Percentiles rank a stretch among this genome's conserved stretches.
Evolutionary conservation across 192 early-diverging fungal genomes (phyloP).

Genomic region (Haplosporangium gracile): DNA sequence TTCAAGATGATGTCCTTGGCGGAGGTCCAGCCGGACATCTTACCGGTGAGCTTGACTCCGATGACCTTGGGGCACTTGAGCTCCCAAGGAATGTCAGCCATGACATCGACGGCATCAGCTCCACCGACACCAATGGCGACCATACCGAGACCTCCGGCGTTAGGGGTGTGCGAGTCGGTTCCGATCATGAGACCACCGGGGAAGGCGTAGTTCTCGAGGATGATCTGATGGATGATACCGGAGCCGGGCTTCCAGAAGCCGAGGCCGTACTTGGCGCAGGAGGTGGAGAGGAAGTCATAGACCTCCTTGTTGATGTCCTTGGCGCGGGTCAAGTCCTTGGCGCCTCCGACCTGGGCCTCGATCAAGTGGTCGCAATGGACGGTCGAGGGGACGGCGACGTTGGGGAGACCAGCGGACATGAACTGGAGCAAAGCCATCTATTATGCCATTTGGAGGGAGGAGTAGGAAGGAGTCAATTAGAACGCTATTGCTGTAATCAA

Average conservation of each 20-base stretch:
- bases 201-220: constrained; percentile 93
- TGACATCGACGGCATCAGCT: constrained; percentile 99
- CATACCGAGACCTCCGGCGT: constrained; percentile 97
- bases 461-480: constrained; percentile 2
- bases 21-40: constrained; percentile 91
- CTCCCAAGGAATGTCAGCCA: constrained; percentile 99
- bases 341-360: constrained; percentile 89
- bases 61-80: constrained; percentile 98
- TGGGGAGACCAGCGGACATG: constrained; percentile 91
- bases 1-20: constrained; percentile 98
- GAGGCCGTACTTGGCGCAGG: constrained; percentile 93
- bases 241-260: constrained; percentile 97
- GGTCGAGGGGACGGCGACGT: constrained; percentile 91
- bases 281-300: constrained; percentile 89
- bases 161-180: constrained; percentile 98
- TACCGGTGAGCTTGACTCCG: constrained; percentile 92
- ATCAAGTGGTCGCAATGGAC: constrained; percentile 99
- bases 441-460: constrained; percentile 2
- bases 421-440: constrained; percentile 96
- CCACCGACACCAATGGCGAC: constrained; percentile 98
- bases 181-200: constrained; percentile 97
- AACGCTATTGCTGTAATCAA: constrained; percentile 1
- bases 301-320: constrained; percentile 94
- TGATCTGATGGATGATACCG: constrained; percentile 97
- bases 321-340: constrained; percentile 85